Conservation (phyloP, 257 asterid genomes). For the Mitragyna speciosa region DNA sequence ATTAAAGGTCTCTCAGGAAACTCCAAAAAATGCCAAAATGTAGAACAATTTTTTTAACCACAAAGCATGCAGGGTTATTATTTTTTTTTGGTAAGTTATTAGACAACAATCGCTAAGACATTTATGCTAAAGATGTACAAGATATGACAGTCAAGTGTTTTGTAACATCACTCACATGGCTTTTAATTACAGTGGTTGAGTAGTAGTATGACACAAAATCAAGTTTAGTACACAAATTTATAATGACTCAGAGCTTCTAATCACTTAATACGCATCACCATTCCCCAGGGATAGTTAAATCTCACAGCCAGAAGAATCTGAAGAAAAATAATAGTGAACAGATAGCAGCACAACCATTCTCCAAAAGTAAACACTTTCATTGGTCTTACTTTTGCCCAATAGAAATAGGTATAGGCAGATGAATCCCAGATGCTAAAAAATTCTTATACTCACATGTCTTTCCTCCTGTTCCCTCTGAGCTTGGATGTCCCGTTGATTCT, state of each 20-base stretch:
- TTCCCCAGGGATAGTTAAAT: not conserved
- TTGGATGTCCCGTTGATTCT: slow-evolving; percentile 91
- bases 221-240: not conserved
- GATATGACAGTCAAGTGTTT: not conserved
- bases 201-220: not conserved
- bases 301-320: not conserved
- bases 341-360: not conserved
- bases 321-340: not conserved
- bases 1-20: not conserved
- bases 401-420: not conserved
- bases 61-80: not conserved
- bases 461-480: slow-evolving; percentile 96
- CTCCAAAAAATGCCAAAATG: not conserved
- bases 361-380: not conserved
- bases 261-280: not conserved
- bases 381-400: not conserved
- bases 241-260: not conserved
- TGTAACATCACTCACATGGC: not conserved
- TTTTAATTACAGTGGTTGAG: not conserved
- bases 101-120: not conserved
- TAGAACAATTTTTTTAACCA: not conserved
- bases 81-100: not conserved
- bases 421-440: not conserved
- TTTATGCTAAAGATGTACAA: not conserved
- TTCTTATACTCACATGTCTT: slow-evolving; percentile 72